A percentile compares a stretch with the other conserved stretches of the same genome.
These are phyloP conservation scores for Calocera cornea DNA, from an alignment of 768 basidiomycete genomes.

Conservation along the genomic window DNA sequence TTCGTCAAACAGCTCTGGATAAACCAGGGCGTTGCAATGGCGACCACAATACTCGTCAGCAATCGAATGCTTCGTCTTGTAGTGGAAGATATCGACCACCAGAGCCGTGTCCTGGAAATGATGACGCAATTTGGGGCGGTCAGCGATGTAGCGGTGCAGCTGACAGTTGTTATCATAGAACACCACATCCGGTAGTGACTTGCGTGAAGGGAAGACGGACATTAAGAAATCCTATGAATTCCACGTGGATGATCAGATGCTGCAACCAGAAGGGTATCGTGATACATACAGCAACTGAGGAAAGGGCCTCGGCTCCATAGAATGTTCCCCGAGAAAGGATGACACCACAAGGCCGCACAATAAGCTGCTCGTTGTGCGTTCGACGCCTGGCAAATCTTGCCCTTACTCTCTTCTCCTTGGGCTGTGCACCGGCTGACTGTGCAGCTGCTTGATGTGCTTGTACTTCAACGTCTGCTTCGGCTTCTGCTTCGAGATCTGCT, in stretches of 20 bases:
- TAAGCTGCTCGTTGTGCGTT: constrained; percentile 6
- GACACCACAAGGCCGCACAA: constrained; percentile 5
- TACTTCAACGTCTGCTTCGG: not conserved
- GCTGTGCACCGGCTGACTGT: too few species aligned
- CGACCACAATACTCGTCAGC: constrained; percentile 18
- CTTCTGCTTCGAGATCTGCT: not conserved
- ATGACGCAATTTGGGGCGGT: constrained; percentile 6
- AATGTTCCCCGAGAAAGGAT: constrained; percentile 2
- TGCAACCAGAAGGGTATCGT: not conserved
- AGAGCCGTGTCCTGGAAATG: constrained; percentile 8
- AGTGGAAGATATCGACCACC: constrained; percentile 30
- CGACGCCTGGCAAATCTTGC: not conserved
- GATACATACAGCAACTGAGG: not conserved
- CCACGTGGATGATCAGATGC: not conserved
- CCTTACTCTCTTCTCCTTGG: not conserved
- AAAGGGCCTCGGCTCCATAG: not conserved
- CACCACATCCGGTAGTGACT: not conserved
- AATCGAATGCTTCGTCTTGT: constrained; percentile 27
- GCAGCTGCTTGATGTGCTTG: too few species aligned
- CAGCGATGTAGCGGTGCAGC: constrained; percentile 2
- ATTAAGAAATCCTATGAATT: not conserved
- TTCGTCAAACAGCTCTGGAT: constrained; percentile 20
- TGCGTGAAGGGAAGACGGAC: not conserved
- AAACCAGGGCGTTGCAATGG: constrained; percentile 23
- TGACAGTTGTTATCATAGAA: constrained; percentile 17